Evolutionary conservation across 2,329 filamentous ascomycete genomes (phyloP).

Genomic region (Aureobasidium sp.): DNA sequence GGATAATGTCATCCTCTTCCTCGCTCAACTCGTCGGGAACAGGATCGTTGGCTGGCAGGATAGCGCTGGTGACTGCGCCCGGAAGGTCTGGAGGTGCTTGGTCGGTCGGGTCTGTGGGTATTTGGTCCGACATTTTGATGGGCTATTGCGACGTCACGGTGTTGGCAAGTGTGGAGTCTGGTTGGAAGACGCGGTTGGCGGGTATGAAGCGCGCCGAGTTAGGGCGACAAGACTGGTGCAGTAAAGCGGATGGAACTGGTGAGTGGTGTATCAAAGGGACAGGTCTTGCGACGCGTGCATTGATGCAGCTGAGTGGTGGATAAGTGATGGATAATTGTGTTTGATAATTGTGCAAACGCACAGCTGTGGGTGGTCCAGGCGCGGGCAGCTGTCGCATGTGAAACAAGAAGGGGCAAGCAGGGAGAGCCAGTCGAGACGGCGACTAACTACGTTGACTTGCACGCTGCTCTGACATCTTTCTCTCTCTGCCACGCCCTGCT

Average conservation of each 20-base stretch:
- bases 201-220: background rate
- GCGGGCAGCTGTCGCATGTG: constrained; percentile 3
- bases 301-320: too few species aligned
- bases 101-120: background rate
- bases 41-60: constrained; percentile 21
- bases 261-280: background rate
- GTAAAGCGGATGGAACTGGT: too few species aligned
- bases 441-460: background rate
- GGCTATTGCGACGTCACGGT: background rate
- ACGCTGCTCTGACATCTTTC: background rate
- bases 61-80: constrained; percentile 23
- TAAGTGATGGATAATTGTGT: background rate
- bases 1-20: constrained; percentile 19
- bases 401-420: constrained; percentile 11
- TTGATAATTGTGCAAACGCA: background rate
- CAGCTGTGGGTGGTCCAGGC: background rate
- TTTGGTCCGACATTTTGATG: constrained; percentile 1
- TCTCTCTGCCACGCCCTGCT: background rate
- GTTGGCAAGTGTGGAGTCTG: background rate
- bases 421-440: background rate
- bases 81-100: constrained; percentile 4
- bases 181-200: background rate
- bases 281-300: background rate
- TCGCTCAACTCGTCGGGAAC: constrained; percentile 16
- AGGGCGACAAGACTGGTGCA: background rate